phyloP scores from a whole-genome alignment of 2,329 filamentous ascomycete species.

The Calonectria pauciramosa region DNA sequence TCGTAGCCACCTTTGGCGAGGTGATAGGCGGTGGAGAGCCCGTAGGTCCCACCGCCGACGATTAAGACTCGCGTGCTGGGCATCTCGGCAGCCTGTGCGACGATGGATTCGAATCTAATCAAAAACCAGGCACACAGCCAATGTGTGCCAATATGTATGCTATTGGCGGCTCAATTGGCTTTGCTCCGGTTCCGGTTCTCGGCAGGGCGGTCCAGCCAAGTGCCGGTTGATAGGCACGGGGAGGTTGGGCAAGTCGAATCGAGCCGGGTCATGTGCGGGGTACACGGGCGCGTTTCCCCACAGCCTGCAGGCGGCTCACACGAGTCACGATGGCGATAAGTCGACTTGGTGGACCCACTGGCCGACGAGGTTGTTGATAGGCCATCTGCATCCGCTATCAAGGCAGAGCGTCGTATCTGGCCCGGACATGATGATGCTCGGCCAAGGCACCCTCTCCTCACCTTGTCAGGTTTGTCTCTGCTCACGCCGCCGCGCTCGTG shows the following conservation, averaged over 20 bases:
- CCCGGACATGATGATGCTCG: neutral
- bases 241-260: conserved; percentile 9
- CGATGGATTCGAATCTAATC: neutral
- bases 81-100: neutral
- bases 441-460: neutral
- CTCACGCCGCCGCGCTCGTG: neutral
- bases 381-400: neutral
- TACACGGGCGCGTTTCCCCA: neutral
- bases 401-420: neutral
- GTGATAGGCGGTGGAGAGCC: conserved; percentile 47
- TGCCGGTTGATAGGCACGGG: neutral
- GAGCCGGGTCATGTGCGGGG: conserved; percentile 1
- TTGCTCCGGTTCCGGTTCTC: conserved; percentile 3
- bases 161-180: neutral
- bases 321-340: conserved; percentile 1
- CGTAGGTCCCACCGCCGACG: conserved; percentile 50
- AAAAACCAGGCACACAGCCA: neutral
- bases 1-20: conserved; percentile 45
- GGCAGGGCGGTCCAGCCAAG: neutral
- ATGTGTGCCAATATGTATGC: neutral
- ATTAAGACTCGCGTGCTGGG: conserved; percentile 34
- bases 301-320: neutral
- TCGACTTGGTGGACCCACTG: neutral
- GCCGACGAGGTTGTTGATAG: conserved; percentile 2
- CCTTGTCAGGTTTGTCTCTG: too few relatives aligned